These are phyloP conservation scores for Suillus luteus DNA, from an alignment of 768 basidiomycete species.

Conservation along the genomic window DNA sequence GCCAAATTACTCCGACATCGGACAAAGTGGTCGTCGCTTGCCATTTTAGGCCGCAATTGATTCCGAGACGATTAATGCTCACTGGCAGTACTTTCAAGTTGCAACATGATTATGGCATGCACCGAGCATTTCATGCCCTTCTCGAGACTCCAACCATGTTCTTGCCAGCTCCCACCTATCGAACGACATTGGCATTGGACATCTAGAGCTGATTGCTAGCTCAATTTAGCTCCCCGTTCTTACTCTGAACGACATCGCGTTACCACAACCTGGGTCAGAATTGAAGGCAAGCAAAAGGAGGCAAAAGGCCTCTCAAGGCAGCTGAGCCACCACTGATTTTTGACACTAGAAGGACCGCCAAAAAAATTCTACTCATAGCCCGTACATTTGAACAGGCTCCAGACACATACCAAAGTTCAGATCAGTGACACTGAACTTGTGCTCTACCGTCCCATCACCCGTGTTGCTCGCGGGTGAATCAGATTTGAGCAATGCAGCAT, in stretches of 20 bases:
- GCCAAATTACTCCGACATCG: neutral
- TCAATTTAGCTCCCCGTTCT: neutral
- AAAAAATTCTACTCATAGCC: too few species aligned
- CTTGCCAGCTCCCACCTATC: neutral
- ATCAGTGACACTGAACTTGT: too few species aligned
- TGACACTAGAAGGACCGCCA: too few species aligned
- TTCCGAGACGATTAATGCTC: neutral
- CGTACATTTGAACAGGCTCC: too few species aligned
- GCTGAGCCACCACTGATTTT: too few species aligned
- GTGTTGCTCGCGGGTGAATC: too few species aligned
- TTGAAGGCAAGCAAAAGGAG: too few species aligned
- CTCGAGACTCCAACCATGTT: neutral
- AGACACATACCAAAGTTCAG: too few species aligned
- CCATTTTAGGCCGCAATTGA: neutral
- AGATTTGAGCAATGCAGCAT: too few species aligned
- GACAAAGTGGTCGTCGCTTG: neutral
- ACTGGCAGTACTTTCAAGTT: too few species aligned
- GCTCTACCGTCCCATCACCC: too few species aligned
- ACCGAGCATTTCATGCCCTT: neutral
- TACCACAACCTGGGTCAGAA: neutral
- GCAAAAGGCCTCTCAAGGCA: too few species aligned
- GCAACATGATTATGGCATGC: neutral
- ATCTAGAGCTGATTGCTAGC: neutral
- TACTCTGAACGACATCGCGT: neutral
- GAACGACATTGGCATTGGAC: neutral